A percentile compares a stretch with the other conserved stretches of the same genome.
These are phyloP conservation scores for Russula sp. DNA, from an alignment of 768 basidiomycete species.

Conservation along the genomic window DNA sequence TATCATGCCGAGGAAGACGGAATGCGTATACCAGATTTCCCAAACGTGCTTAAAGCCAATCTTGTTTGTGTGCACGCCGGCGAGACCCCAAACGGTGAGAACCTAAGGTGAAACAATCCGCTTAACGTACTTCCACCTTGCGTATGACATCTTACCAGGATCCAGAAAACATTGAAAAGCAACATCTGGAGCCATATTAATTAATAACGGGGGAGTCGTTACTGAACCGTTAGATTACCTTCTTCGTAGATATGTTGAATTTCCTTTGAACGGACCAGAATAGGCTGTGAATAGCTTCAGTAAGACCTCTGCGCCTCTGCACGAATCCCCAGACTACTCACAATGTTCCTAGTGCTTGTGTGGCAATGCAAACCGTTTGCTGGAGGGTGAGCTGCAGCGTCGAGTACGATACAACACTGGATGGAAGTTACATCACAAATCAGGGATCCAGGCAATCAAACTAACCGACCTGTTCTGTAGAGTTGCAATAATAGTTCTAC, in stretches of 20 bases:
- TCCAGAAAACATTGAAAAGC: slow-evolving; percentile 65
- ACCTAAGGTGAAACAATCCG: slow-evolving; percentile 35
- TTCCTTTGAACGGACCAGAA: slow-evolving; percentile 68
- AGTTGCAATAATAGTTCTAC: slow-evolving; percentile 63
- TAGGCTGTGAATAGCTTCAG: slow-evolving; percentile 32
- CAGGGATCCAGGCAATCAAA: neutral
- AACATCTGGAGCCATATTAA: slow-evolving; percentile 48
- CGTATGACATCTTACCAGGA: slow-evolving; percentile 35
- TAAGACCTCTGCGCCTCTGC: no score
- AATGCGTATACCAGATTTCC: slow-evolving; percentile 57
- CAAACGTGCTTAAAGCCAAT: slow-evolving; percentile 82
- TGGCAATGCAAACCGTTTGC: slow-evolving; percentile 57
- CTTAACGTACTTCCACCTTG: neutral
- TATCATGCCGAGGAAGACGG: neutral
- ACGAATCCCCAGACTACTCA: slow-evolving; percentile 30
- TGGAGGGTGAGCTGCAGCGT: slow-evolving; percentile 64
- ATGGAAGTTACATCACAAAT: neutral
- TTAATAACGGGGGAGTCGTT: neutral
- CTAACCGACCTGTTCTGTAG: slow-evolving; percentile 56
- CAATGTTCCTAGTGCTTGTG: slow-evolving; percentile 67
- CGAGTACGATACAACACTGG: slow-evolving; percentile 63
- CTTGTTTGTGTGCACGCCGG: slow-evolving; percentile 65
- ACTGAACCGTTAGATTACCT: slow-evolving; percentile 33
- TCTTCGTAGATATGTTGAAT: slow-evolving; percentile 58
- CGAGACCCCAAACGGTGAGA: slow-evolving; percentile 67